Conservation (phyloP, 352 stramenopile species). For the Phytophthora chlamydospora region DNA sequence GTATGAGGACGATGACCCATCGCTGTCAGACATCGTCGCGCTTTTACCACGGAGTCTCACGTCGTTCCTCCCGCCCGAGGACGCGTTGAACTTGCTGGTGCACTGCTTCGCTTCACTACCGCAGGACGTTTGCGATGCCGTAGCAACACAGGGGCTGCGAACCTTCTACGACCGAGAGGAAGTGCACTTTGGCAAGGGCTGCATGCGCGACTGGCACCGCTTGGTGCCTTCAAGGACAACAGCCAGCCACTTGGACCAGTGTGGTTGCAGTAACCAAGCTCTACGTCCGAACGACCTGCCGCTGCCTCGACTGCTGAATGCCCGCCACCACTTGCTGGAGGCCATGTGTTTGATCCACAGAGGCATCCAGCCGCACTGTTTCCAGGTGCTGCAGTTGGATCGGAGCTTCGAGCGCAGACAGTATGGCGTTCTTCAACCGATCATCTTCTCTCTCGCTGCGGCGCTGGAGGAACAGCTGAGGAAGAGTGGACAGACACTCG, state of each 20-base stretch:
- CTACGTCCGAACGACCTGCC: slow-evolving; percentile 10
- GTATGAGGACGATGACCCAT: not conserved
- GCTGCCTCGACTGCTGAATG: slow-evolving; percentile 24
- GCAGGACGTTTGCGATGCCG: slow-evolving; percentile 27
- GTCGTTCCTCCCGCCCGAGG: slow-evolving; percentile 29
- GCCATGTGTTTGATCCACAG: slow-evolving; percentile 35
- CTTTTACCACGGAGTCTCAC: slow-evolving; percentile 21
- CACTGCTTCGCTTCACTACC: slow-evolving; percentile 21
- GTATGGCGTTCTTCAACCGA: slow-evolving; percentile 27
- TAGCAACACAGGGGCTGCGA: slow-evolving; percentile 32
- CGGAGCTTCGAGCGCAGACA: slow-evolving; percentile 35
- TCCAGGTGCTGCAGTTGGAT: slow-evolving; percentile 34
- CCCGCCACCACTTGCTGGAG: slow-evolving; percentile 29
- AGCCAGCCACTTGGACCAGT: slow-evolving; percentile 5
- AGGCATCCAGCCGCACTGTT: slow-evolving; percentile 35
- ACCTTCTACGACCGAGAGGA: slow-evolving; percentile 26
- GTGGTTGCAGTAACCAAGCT: slow-evolving; percentile 1
- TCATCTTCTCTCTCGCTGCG: slow-evolving; percentile 26
- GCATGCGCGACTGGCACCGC: slow-evolving; percentile 25
- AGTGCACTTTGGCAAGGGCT: slow-evolving; percentile 28
- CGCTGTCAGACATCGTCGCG: slow-evolving; percentile 23
- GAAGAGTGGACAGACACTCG: not conserved
- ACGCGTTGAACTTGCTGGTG: slow-evolving; percentile 24
- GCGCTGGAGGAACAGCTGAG: slow-evolving; percentile 13
- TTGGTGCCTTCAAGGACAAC: slow-evolving; percentile 19